Base-by-base conservation (phyloP, 108 stramenopile species). In the Nitzschia sp. region DNA sequence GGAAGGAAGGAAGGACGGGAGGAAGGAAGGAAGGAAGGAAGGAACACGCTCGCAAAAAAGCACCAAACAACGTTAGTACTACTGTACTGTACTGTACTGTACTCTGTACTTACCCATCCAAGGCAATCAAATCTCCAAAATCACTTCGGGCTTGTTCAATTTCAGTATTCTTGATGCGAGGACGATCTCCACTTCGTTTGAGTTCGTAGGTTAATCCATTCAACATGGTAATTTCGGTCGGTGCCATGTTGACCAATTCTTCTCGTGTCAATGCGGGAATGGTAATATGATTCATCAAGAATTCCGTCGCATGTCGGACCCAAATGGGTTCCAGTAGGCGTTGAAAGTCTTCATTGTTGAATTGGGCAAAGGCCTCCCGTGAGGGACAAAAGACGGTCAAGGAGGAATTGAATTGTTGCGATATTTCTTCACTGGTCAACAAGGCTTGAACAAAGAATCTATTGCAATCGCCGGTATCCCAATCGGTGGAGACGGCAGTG, bases 321-420 rank as follows among this genome's bases (percentile, higher is more conserved):
- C 75, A 76, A 16, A 29, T 52, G 21, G 75, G 75, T 63, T 68
- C 68, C 17, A 69, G 46, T 33, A 76, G 52, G 23, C 75, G 60
- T 17, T 76, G 28, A 53, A 64, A 76, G 58, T 64, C 75, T 48
- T 69, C 75, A 29, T 69, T 64, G 63, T 76, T 69, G 63, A 76
- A 76, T 9, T 38, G 16, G 23, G 68, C 28, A 63, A 76, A 76
- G n/a, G 75, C 75, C 26, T 63, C 62, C 16, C 68, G 55, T 26
- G 68, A 46, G 13, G 75, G 75, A 44, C 75, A 76, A 52, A 76
- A 76, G 36, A 69, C 33, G 31, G 68, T 76, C 33, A 76, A 30
- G 2, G 58, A 50, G 28, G 62, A 35, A 38, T 68, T 62, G 59
- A 69, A 62, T 52, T 62, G 36, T 38, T 69, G 32, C 25, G 75